Base-by-base conservation (phyloP, 176 grass and related monocot genomes). In the Zoysia japonica region DNA sequence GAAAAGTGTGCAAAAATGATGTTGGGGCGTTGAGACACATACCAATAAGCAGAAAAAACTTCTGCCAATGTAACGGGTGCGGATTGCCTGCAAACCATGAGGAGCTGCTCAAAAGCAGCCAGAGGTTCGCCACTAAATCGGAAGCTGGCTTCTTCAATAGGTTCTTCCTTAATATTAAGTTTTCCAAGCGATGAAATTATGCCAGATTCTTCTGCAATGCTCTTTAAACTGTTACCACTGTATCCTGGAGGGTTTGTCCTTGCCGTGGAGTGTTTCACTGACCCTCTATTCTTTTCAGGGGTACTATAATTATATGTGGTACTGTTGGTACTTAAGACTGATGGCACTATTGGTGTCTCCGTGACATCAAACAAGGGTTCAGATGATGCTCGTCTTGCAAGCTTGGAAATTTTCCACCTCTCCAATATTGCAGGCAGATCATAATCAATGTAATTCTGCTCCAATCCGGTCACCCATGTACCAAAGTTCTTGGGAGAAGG, bases 1-100 rank as follows among this genome's bases (percentile, higher is more conserved):
- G 13, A 35, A 37, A 71, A 46, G 3, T 48, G 43, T 41, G 20
- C 35, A 86, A 85, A 70, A 88, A 88, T 46, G 54, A 65, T 63
- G 4, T 61, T 70, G 79, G 61, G 72, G 67, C 67, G 47, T 70
- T 73, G 47, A 61, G 80, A 84, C 55, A 85, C 90, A 40, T 83
- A 97, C 95, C 95, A 88, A 75, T 94, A 94, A 83, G 73, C 37
- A 69, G 85, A 89, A 76, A 94, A 84, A 63, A 88, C 91, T 83
- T 97, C 92, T 42, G 62, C 80, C 20, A 97, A 68, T 39, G 83
- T 89, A 74, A 88, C 47, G 44, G 92, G 87, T 67, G 49, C 70
- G 81, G 89, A 85, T 73, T 97, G 95, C 54, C 38, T 80, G 83
- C 95, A 97, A 87, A 87, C 78, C 67, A 87, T 87, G 37, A 97